Evolutionary conservation across 805 yeast genomes (phyloP), one percentile per base, ranked within the genome.

Genomic region (Metschnikowia kunwiensis): DNA sequence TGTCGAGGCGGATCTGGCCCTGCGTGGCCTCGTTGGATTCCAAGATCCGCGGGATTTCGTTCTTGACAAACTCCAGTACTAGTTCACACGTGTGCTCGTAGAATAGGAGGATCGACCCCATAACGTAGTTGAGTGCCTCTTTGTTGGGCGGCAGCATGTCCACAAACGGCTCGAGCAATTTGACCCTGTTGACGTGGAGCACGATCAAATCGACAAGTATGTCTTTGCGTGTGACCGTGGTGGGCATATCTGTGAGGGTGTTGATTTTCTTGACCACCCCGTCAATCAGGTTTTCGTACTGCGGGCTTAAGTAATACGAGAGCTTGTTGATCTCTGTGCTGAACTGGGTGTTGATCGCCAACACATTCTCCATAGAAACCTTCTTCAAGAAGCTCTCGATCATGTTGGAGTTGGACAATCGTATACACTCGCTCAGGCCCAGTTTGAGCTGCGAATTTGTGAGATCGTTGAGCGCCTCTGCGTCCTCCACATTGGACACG

Each of bases 311-410:
- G 34, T 47, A 55, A 57, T 65, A 46, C 44, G 60, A 66, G 32
- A 55, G 57, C 32, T 47, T 54, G 43, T 57, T 54, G 26, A 65
- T 63, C 49, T 74, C 79, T 30, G 59, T 54, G 13, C 64, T 65
- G 50, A 70, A 74, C 22, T 60, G 58, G 11, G 45, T 53, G 39
- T 72, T 74, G 29, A 74, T 61, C 3, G 54, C 55, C 36, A 61
- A 34, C 15, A 74, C 58, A 34, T 70, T 68, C n/a, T 60, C 55
- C 38, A 64, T 57, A 10, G 63, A 57, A 37, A 73, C 68, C 24
- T 72, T 65, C 22, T 65, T 60, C 65, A 72, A 69, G 44, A 72
- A 74, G 34, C 72, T 72, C 41, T 74, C 79, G 38, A 74, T 74
- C 35, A 73, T 56, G 61, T 72, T 67, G 49, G 66, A 64, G 34